Percentiles rank a stretch among this genome's conserved stretches.
phyloP scores from a whole-genome alignment of 1,139 yeast genomes.

The Blastobotrys buckinghamii region DNA sequence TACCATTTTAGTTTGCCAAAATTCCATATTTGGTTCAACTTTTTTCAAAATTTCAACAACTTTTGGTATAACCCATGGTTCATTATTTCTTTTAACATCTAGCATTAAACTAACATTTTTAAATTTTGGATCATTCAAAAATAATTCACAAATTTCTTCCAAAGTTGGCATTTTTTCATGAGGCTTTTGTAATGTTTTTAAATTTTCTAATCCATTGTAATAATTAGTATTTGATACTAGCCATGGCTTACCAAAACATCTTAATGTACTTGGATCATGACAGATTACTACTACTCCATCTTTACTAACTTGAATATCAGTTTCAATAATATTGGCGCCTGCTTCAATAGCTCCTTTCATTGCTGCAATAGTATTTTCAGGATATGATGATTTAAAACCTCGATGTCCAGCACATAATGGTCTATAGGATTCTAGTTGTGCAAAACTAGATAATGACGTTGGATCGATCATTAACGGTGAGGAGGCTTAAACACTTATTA shows the following conservation, averaged over 20 bases:
- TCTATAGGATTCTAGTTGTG: slow-evolving; percentile 1
- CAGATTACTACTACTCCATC: slow-evolving; percentile 73
- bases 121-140: slow-evolving; percentile 37
- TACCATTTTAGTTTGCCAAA: slow-evolving; percentile 64
- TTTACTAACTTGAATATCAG: slow-evolving; percentile 72
- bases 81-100: slow-evolving; percentile 74
- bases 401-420: slow-evolving; percentile 27
- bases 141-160: slow-evolving; percentile 54
- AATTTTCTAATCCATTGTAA: slow-evolving; percentile 41
- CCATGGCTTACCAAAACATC: slow-evolving; percentile 48
- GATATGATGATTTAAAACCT: slow-evolving; percentile 38
- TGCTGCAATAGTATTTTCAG: slow-evolving; percentile 76
- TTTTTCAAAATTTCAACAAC: slow-evolving; percentile 46
- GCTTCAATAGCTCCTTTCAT: slow-evolving; percentile 63
- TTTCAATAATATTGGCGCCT: slow-evolving; percentile 71
- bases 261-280: slow-evolving; percentile 59
- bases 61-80: slow-evolving; percentile 49
- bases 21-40: slow-evolving; percentile 46
- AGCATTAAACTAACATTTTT: slow-evolving; percentile 53
- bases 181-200: slow-evolving; percentile 51
- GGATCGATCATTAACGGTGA: not conserved
- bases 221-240: slow-evolving; percentile 37
- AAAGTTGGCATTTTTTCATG: slow-evolving; percentile 57
- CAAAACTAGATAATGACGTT: no score
- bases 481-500: not conserved